Evolutionary conservation across 208 protist genomes (phyloP), one percentile per base, ranked within the genome.

Genomic region (Leishmania major): DNA sequence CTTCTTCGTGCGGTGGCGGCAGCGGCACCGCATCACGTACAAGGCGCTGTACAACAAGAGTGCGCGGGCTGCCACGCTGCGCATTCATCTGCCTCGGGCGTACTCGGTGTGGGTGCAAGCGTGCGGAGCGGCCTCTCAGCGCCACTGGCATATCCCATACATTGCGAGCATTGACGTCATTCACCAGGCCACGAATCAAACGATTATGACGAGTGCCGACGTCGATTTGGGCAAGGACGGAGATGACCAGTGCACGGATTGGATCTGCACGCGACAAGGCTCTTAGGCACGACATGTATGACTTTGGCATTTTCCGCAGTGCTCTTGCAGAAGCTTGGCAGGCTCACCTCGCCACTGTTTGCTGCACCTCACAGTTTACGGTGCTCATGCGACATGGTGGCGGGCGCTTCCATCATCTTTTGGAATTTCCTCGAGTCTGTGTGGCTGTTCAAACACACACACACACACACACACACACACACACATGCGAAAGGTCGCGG

Each of bases 61-160:
- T 3, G 81, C 86, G 7, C 76, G 87, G 31, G 79, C 70, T 8
- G 80, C 84, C n/a, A 87, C 76, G 13, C 75, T 96, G 75, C 25
- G 72, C 3, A 49, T 96, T 25, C 71, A 87, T n/a, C 55, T 83
- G 22, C 93, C 93, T 13, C 62, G 86, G 0, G 77, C 83, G 5
- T 97, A 93, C 88, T 93, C 94, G 3, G 88, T 94, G 2, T 97
- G 94, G 93, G 90, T 96, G 43, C 94, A 97, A 83, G 69, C 88
- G 83, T 49, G 89, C 79, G 57, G 43, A 15, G 37, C 55, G 3
- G 55, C 62, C 22, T 74, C 40, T 15, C 72, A 75, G 19, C 78
- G 72, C 0, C 90, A 95, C 69, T 97, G 94, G 94, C 94, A 97
- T 86, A 59, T 97, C 31, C 94, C 94, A n/a, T 94, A 89, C 75